Base-by-base conservation (phyloP, 2,329 filamentous ascomycete species). In the Talaromyces sp. region DNA sequence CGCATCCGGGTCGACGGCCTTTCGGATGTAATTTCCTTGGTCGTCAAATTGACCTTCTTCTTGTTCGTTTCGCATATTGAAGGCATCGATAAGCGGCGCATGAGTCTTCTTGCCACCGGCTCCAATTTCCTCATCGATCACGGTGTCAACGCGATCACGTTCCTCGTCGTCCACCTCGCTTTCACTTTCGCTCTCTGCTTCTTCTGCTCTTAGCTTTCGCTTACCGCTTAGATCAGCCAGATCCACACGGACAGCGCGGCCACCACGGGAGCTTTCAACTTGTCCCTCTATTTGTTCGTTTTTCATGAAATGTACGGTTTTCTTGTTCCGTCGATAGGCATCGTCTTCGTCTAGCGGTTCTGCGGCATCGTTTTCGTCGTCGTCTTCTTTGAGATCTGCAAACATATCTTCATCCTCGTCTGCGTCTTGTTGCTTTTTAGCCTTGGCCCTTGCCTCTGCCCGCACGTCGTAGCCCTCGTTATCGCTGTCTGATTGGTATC, bases 21-120 rank as follows among this genome's bases (percentile, higher is more conserved):
- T 96, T 61, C 95, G 87, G 52, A 99, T 87, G 73, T 88, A 99
- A 75, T 98, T 99, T 9, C 94, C 94, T 1, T 88, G 81, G 68
- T 95, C 90, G 73, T 99, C 95, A 70, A 97, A 99, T 10, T 87
- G 85, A 1, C 95, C 95, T 68, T 98, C 94, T 71, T 98, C 92
- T 74, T 96, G 88, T 75, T 99, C 95, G 12, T 85, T 81, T 63
- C 86, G 87, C 83, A 99, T 90, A 72, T 99, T 98, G 83, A 99
- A 99, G 2, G 94, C 94, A 75, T 98, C 95, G 5, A 99, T 84
- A 73, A 95, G 91, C 1, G 95, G 95, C 1, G 95, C 95, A 75
- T 97, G 92, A 69, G 88, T 90, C 79, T 97, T 98, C 68, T 96
- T 89, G 1, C 90, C 90, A 14, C 95, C 95, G 1, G 91, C 89